These are phyloP conservation scores for Spiromastix sp. DNA, from an alignment of 2,329 filamentous ascomycete species.

Conservation along the genomic window DNA sequence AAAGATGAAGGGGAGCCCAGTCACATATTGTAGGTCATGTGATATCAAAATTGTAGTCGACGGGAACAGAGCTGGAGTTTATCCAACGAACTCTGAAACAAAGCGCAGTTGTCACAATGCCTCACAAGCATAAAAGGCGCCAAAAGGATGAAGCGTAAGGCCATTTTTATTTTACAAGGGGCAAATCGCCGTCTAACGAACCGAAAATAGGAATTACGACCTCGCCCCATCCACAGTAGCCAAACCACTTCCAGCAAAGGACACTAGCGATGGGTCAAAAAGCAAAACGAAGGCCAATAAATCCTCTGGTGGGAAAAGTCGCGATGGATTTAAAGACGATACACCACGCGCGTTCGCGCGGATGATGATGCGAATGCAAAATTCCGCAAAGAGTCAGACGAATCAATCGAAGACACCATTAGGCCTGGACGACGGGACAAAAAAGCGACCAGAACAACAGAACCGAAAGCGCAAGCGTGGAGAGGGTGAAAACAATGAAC, in stretches of 20 bases:
- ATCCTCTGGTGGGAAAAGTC: slow-evolving; percentile 26
- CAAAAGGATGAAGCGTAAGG: slow-evolving; percentile 43
- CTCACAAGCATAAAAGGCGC: slow-evolving; percentile 71
- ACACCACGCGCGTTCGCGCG: slow-evolving; percentile 80
- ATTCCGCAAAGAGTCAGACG: slow-evolving; percentile 1
- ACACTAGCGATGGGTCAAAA: slow-evolving; percentile 27
- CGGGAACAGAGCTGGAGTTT: no score
- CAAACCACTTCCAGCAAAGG: slow-evolving; percentile 47
- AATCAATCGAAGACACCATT: slow-evolving; percentile 20
- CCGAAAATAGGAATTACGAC: slow-evolving; percentile 35
- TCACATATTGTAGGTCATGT: no score
- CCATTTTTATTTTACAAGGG: slow-evolving; percentile 3
- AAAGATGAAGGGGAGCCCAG: no score
- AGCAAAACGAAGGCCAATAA: slow-evolving; percentile 22
- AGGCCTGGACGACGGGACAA: slow-evolving; percentile 59
- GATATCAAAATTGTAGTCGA: no score
- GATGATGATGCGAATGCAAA: slow-evolving; percentile 51
- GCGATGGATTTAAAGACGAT: slow-evolving; percentile 49
- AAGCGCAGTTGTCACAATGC: slow-evolving; percentile 51
- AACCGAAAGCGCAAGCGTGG: slow-evolving; percentile 41
- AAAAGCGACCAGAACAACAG: slow-evolving; percentile 23
- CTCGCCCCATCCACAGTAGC: slow-evolving; percentile 53
- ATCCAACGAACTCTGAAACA: no score
- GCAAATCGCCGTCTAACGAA: no score
- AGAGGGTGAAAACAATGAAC: slow-evolving; percentile 13